Conservation (phyloP, 805 yeast genomes). For the Starmerella bombicola region DNA sequence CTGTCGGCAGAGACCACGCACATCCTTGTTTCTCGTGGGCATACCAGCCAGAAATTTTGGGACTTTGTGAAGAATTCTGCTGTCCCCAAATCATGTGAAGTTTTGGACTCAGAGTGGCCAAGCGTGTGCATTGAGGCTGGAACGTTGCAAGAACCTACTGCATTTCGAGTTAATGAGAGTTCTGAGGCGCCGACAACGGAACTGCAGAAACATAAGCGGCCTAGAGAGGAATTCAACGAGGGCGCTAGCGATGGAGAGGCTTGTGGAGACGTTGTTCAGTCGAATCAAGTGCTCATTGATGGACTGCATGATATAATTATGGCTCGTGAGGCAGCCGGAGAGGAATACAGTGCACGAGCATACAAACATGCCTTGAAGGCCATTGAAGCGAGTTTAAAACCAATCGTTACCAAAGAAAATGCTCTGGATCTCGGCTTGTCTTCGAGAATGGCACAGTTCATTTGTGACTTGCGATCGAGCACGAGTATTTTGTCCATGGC, state of each 20-base stretch:
- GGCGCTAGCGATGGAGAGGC: too few species aligned
- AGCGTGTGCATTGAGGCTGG: conserved; percentile 28
- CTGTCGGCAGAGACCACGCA: conserved; percentile 21
- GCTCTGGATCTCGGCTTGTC: conserved; percentile 36
- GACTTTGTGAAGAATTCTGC: conserved; percentile 1
- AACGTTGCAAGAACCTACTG: too few species aligned
- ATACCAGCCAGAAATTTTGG: conserved; percentile 3
- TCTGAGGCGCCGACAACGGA: too few species aligned
- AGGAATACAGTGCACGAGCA: conserved; percentile 32
- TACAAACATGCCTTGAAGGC: conserved; percentile 37
- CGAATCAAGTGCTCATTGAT: conserved; percentile 28
- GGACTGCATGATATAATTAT: conserved; percentile 28
- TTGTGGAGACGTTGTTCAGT: too few species aligned
- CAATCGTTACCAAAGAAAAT: conserved; percentile 30
- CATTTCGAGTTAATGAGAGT: too few species aligned
- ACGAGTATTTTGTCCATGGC: background rate
- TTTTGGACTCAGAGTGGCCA: conserved; percentile 25
- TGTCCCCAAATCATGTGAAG: conserved; percentile 4
- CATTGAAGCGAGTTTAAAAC: conserved; percentile 23
- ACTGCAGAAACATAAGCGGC: too few species aligned
- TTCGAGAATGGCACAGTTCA: conserved; percentile 32
- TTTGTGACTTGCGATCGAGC: conserved; percentile 35
- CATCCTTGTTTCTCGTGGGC: conserved; percentile 20
- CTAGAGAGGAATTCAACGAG: too few species aligned
- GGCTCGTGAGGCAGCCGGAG: conserved; percentile 29